A percentile compares a stretch with the other conserved stretches of the same genome.
Conservation (phyloP, 192 early-diverging fungal genomes). For the Rhizophagus sp. region DNA sequence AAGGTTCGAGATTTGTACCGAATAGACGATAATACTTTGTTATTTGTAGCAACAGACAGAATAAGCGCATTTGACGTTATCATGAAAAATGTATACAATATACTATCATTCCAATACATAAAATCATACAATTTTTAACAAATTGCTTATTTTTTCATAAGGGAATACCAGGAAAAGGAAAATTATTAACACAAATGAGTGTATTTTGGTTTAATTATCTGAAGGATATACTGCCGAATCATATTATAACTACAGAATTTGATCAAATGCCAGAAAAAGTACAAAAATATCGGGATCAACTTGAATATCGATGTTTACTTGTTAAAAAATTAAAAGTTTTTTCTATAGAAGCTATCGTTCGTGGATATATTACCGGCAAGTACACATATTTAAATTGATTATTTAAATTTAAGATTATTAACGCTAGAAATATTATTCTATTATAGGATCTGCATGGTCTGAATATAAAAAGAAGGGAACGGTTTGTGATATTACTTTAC, state of each 20-base stretch:
- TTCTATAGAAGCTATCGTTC: constrained; percentile 97
- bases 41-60: constrained; percentile 98
- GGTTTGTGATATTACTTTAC: constrained; percentile 90
- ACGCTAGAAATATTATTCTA: background rate
- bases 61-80: constrained; percentile 98
- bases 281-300: constrained; percentile 85
- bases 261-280: constrained; percentile 88
- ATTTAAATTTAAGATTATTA: background rate
- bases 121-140: background rate
- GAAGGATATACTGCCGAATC: constrained; percentile 89
- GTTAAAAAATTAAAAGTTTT: constrained; percentile 91
- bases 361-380: constrained; percentile 92
- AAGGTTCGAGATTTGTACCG: constrained; percentile 98
- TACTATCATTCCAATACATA: background rate
- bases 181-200: constrained; percentile 93
- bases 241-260: constrained; percentile 93
- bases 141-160: constrained; percentile 37
- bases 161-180: constrained; percentile 95
- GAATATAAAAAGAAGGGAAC: constrained; percentile 94
- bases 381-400: background rate
- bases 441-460: constrained; percentile 84
- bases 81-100: constrained; percentile 85
- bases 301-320: constrained; percentile 88
- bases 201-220: constrained; percentile 95
- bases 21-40: constrained; percentile 78